A percentile compares a stretch with the other conserved stretches of the same genome.
Evolutionary conservation across 208 protist genomes (phyloP).

Genomic region (Acanthamoeba triangularis): DNA sequence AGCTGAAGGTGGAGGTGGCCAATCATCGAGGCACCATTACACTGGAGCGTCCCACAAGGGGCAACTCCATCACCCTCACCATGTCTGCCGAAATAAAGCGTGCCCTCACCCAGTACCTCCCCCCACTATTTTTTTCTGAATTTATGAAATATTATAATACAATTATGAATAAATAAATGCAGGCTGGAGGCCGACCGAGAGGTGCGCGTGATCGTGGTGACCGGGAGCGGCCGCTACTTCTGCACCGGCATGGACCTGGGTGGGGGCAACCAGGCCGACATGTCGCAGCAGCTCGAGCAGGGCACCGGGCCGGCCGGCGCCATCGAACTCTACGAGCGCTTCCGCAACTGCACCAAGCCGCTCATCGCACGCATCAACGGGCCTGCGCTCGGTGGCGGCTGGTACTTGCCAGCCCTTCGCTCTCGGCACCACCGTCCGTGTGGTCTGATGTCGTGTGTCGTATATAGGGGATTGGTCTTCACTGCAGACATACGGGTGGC

Average conservation of each 20-base stretch:
- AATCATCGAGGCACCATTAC: constrained; percentile 27
- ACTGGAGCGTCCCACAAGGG: not conserved
- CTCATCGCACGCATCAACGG: constrained; percentile 69
- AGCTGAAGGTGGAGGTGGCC: not conserved
- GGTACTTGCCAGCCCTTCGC: not conserved
- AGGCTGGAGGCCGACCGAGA: not conserved
- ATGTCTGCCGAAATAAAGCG: constrained; percentile 60
- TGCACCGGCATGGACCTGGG: constrained; percentile 77
- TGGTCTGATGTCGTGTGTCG: not conserved
- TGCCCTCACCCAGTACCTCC: not conserved
- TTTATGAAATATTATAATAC: not conserved
- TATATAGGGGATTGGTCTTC: constrained; percentile 4
- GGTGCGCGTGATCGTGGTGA: constrained; percentile 68
- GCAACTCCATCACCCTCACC: constrained; percentile 67
- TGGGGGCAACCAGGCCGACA: constrained; percentile 38
- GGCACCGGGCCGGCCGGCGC: constrained; percentile 17
- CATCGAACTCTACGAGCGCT: constrained; percentile 68
- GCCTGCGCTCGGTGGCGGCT: constrained; percentile 59
- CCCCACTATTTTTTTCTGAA: no score
- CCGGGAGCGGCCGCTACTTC: constrained; percentile 64
- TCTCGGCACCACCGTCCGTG: not conserved
- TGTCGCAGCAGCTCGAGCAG: constrained; percentile 32
- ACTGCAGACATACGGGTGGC: constrained; percentile 42
- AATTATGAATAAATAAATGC: not conserved
- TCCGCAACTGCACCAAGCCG: constrained; percentile 68